Evolutionary conservation across 2,329 filamentous ascomycete species (phyloP), one percentile per base, ranked within the genome.

Genomic region (Trichoderma cornu-damae): DNA sequence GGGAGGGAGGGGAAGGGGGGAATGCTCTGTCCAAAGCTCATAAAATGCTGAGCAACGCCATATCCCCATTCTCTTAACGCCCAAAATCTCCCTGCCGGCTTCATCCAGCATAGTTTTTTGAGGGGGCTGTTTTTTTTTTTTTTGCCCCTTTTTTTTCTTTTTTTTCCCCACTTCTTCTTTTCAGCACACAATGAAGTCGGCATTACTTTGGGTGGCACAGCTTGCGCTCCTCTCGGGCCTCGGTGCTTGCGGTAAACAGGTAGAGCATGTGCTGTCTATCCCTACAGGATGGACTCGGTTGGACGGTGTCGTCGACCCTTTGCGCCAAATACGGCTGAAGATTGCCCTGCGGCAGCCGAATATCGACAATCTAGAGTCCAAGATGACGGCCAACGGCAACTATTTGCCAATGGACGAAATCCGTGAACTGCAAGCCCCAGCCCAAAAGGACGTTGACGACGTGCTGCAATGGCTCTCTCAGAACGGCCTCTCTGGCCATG

Each of bases 391-490:
- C n/a, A 43, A 30, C 34, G 30, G 44, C 14, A 69, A 50, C 30
- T 49, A 75, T 56, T 65, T 79, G 7, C 71, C 70, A 1, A 61
- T 64, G 6, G 65, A 69, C 4, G 69, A 79, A 30, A 67, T 75
- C 3, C 62, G 65, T 0, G 59, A 63, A 4, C 72, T 76, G 49
- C 71, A 74, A 38, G 61, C 65, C 7, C 73, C 77, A 0, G 65
- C 68, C 7, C 54, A 65, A 2, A 59, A 66, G 2, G 69, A 73
- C 6, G 67, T 75, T 7, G 57, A 69, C 8, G 60, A 64, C 0
- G 75, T 81, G 3, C 58, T 72, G 5, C 56, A 60, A 6, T 81
- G 78, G 79, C 67, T 81, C 2, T 64, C 63, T 26, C 64, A 69
- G 2, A 70, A 70, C 38, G 73, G 70, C 4, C 67, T 80, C 22